Conservation (phyloP, 2,329 filamentous ascomycete genomes). For the Aspergillus persii region DNA sequence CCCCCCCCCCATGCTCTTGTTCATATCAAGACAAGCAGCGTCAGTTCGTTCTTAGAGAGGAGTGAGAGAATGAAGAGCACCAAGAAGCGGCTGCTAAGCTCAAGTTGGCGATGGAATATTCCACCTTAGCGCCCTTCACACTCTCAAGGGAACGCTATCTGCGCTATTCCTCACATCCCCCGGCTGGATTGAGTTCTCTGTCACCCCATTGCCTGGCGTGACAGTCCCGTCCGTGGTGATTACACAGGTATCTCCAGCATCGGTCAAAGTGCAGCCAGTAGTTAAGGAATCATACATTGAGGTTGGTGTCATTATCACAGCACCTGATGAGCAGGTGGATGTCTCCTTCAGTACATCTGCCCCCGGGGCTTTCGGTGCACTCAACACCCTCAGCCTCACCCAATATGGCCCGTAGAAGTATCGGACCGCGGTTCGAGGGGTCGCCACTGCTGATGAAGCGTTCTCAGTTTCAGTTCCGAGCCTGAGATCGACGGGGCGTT, state of each 20-base stretch:
- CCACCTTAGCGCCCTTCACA: neutral
- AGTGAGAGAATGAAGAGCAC: constrained; percentile 1
- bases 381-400: neutral
- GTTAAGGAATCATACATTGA: neutral
- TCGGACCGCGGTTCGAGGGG: neutral
- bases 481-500: neutral
- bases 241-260: neutral
- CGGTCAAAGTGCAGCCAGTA: neutral
- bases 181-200: neutral
- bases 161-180: neutral
- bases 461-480: neutral
- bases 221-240: neutral
- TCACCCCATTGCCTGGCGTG: neutral
- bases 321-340: neutral
- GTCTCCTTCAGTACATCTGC: neutral
- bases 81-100: neutral
- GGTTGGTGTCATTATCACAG: neutral
- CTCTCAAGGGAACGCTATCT: neutral
- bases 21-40: neutral
- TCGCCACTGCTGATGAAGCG: neutral
- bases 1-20: neutral
- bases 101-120: neutral
- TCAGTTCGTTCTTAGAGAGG: neutral
- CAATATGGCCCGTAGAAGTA: neutral
- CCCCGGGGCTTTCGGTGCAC: neutral